These are phyloP conservation scores for Fusarium humuli DNA, from an alignment of 2,329 filamentous ascomycete genomes.

Conservation along the genomic window DNA sequence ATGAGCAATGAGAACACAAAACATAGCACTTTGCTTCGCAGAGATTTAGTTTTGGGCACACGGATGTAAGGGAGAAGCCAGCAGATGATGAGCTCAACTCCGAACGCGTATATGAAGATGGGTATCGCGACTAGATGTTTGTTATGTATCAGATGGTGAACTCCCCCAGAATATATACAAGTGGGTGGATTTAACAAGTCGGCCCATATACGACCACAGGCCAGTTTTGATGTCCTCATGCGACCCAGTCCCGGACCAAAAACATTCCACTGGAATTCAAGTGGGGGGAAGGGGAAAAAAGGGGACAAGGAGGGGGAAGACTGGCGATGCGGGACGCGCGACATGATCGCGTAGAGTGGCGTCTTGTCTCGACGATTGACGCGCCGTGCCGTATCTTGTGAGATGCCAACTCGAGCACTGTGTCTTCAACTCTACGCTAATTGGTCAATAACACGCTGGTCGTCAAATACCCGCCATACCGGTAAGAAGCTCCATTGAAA, in stretches of 20 bases:
- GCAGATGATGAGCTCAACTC: neutral
- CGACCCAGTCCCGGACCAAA: constrained; percentile 22
- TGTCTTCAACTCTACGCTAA: neutral
- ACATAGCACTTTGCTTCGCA: neutral
- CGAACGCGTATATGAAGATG: constrained; percentile 1
- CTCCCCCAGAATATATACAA: neutral
- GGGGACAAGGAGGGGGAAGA: constrained; percentile 18
- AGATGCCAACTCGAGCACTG: neutral
- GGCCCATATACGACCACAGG: constrained; percentile 16
- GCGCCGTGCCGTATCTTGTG: constrained; percentile 16
- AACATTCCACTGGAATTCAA: constrained; percentile 37
- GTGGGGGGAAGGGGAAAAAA: constrained; percentile 24
- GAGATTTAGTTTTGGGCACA: neutral
- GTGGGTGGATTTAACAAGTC: constrained; percentile 2
- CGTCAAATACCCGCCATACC: constrained; percentile 7
- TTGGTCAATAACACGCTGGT: constrained; percentile 32
- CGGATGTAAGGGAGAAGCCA: too few relatives aligned
- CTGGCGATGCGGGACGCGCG: constrained; percentile 25
- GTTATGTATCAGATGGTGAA: constrained; percentile 22
- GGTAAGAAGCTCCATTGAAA: constrained; percentile 2
- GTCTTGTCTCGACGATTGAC: constrained; percentile 21
- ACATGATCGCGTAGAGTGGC: constrained; percentile 44
- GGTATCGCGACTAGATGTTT: neutral
- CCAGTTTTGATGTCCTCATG: constrained; percentile 26
- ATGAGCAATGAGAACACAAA: constrained; percentile 39